Conservation (phyloP, 140 eudicot genomes). For the Bidens hawaiensis region DNA sequence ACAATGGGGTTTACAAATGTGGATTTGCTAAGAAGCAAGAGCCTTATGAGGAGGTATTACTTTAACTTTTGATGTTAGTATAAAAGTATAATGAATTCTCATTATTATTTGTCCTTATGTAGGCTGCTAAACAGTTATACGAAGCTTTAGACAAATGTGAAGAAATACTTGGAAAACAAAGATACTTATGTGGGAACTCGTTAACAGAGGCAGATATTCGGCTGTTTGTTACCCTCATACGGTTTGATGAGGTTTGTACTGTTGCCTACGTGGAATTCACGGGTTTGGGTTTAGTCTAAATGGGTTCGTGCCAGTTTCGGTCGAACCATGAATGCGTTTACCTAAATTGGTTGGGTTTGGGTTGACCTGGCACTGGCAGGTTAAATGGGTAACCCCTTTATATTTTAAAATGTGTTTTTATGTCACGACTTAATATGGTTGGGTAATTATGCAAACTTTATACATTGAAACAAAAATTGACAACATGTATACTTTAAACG, state of each 20-base stretch:
- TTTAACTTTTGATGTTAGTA: neutral
- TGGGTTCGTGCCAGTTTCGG: too few relatives aligned
- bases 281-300: too few relatives aligned
- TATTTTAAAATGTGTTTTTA: too few relatives aligned
- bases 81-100: neutral
- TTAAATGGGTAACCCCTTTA: too few relatives aligned
- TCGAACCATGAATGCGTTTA: too few relatives aligned
- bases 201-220: conserved; percentile 93
- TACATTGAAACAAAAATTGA: too few relatives aligned
- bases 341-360: too few relatives aligned
- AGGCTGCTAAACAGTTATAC: conserved; percentile 76
- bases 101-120: conserved; percentile 8
- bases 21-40: conserved; percentile 97
- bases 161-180: conserved; percentile 76
- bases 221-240: conserved; percentile 79
- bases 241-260: conserved; percentile 89
- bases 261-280: neutral
- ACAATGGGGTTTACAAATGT: conserved; percentile 89
- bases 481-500: too few relatives aligned
- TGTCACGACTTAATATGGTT: too few relatives aligned
- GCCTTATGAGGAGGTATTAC: conserved; percentile 75
- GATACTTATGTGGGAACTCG: conserved; percentile 65
- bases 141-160: conserved; percentile 89
- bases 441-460: too few relatives aligned
- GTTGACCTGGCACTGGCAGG: too few relatives aligned